A percentile compares a stretch with the other conserved stretches of the same genome.
These are phyloP conservation scores for Austroboletus novae-zelandiae DNA, from an alignment of 1,284 basidiomycete genomes.

Conservation along the genomic window DNA sequence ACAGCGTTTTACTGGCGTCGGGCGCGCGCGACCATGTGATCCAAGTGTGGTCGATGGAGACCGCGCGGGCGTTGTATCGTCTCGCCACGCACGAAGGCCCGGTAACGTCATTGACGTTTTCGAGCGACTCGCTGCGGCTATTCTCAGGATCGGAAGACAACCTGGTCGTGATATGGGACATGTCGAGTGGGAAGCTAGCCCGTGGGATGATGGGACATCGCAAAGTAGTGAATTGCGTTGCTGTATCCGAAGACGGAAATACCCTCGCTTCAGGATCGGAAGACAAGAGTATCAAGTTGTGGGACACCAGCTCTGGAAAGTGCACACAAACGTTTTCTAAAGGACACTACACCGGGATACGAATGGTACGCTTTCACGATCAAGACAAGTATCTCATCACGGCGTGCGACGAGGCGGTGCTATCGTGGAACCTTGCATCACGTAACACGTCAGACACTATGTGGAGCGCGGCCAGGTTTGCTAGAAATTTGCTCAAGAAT, in stretches of 20 bases:
- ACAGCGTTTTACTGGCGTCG: slow-evolving; percentile 21
- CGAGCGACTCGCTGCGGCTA: slow-evolving; percentile 12
- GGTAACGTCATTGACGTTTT: slow-evolving; percentile 16
- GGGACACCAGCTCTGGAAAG: slow-evolving; percentile 15
- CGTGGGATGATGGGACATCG: slow-evolving; percentile 19
- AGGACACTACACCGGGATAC: slow-evolving; percentile 14
- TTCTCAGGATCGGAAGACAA: slow-evolving; percentile 24
- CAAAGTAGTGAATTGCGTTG: slow-evolving; percentile 18
- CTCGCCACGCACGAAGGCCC: slow-evolving; percentile 18
- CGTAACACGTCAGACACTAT: slow-evolving; percentile 1
- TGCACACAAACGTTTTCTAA: slow-evolving; percentile 16
- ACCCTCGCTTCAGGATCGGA: slow-evolving; percentile 16
- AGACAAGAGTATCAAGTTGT: slow-evolving; percentile 25
- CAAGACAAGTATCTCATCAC: slow-evolving; percentile 12
- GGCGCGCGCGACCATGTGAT: slow-evolving; percentile 21
- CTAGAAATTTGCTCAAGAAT: neutral
- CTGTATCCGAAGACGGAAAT: slow-evolving; percentile 14
- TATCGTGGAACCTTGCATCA: slow-evolving; percentile 14
- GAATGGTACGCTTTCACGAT: slow-evolving; percentile 14
- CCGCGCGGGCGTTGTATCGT: slow-evolving; percentile 7
- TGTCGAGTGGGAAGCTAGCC: slow-evolving; percentile 14
- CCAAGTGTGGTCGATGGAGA: slow-evolving; percentile 20
- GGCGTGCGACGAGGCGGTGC: slow-evolving; percentile 7
- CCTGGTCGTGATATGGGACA: slow-evolving; percentile 21
- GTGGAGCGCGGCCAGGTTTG: slow-evolving; percentile 3